Base-by-base conservation (phyloP, 352 stramenopile genomes). In the Aphanomyces astaci region DNA sequence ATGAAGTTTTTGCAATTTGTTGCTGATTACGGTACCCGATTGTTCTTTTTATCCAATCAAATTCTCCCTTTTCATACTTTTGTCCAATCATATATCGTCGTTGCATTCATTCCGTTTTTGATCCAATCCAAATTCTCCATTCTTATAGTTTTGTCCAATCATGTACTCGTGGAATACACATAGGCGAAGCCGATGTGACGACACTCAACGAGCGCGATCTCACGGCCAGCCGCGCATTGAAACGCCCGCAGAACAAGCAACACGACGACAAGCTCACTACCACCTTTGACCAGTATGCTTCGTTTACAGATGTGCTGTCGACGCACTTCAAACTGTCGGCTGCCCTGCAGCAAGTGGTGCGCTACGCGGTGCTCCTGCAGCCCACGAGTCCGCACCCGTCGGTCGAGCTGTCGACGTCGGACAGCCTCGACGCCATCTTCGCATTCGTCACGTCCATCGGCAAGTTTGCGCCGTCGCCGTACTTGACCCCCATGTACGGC, bases 1-100 rank as follows among this genome's bases (percentile, higher is more conserved):
- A 96, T 96, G 89, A 93, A 94, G 68, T 96, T 96, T 53, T 51
- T 96, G 28, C 88, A 95, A 73, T 95, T 93, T 54, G 84, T 89
- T 27, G 87, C 88, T 1, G 89, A 96, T 73, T 92, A 92, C 49
- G 81, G 82, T 4, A 82, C 88, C 78, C 25, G 74, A 86, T 19
- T 27, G 54, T 43, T 30, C 49, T 4, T 24, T 28, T n/a, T n/a
- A n/a, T n/a, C n/a, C n/a, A n/a, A n/a, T n/a, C n/a, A n/a, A n/a
- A n/a, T n/a, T n/a, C n/a, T n/a, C n/a, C n/a, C n/a, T n/a, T n/a
- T n/a, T n/a, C n/a, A n/a, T n/a, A n/a, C n/a, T n/a, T n/a, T n/a
- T n/a, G n/a, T 1, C 19, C 40, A 15, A 49, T 49, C 15, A n/a
- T 15, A 49, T 15, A 28, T 55, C 48, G 10, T 11, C 1, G 19